phyloP scores from a whole-genome alignment of 768 basidiomycete species.

The Hericium coralloides region DNA sequence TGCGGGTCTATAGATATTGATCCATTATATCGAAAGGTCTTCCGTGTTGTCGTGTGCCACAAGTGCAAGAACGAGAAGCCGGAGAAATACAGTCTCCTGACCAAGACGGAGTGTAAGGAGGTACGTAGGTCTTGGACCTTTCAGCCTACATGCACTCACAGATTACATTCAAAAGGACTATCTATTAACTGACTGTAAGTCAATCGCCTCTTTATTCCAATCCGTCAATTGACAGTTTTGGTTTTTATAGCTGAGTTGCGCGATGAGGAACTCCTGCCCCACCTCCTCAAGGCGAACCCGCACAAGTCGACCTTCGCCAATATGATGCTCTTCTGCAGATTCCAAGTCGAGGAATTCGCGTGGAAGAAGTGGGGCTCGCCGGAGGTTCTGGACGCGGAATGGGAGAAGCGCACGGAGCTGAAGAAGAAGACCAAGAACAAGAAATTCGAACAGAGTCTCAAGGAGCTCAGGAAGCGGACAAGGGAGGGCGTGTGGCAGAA shows the following conservation, averaged over 20 bases:
- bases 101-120: slow-evolving; percentile 98
- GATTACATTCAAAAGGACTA: slow-evolving; percentile 56
- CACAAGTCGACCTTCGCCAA: slow-evolving; percentile 94
- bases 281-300: slow-evolving; percentile 89
- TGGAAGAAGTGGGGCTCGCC: slow-evolving; percentile 98
- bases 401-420: slow-evolving; percentile 63
- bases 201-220: neutral
- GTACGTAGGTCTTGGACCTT: slow-evolving; percentile 29
- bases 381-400: slow-evolving; percentile 86
- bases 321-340: slow-evolving; percentile 97
- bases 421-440: slow-evolving; percentile 88
- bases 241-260: slow-evolving; percentile 71
- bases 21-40: slow-evolving; percentile 69
- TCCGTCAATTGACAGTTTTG: neutral
- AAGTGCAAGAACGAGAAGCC: slow-evolving; percentile 84
- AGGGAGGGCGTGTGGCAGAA: slow-evolving; percentile 87
- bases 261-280: slow-evolving; percentile 87
- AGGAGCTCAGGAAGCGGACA: slow-evolving; percentile 76
- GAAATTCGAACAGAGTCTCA: slow-evolving; percentile 89
- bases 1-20: slow-evolving; percentile 90
- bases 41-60: slow-evolving; percentile 80
- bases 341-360: slow-evolving; percentile 92
- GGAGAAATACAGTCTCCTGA: slow-evolving; percentile 89
- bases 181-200: slow-evolving; percentile 82
- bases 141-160: neutral